A percentile compares a stretch with the other conserved stretches of the same genome.
These are phyloP conservation scores for Rhodosporidiobolus odoratus DNA, from an alignment of 768 basidiomycete genomes.

Conservation along the genomic window DNA sequence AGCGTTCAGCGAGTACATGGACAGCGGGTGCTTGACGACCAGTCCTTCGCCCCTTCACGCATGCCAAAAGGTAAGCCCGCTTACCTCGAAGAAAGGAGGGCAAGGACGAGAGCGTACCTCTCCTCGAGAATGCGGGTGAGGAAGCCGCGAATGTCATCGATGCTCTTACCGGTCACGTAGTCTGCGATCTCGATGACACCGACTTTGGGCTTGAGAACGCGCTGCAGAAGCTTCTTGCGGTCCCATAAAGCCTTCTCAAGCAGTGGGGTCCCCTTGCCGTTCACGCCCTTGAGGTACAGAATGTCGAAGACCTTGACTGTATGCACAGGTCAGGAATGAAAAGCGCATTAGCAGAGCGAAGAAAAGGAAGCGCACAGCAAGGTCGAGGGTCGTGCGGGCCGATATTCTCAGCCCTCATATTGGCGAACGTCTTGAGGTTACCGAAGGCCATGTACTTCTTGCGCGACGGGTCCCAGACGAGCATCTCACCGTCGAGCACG, in stretches of 20 bases:
- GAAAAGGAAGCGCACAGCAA: conserved; percentile 63
- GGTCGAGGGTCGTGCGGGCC: conserved; percentile 72
- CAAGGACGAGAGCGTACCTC: conserved; percentile 44
- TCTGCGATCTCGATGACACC: conserved; percentile 76
- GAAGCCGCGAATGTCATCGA: conserved; percentile 69
- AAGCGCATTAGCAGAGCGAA: background rate
- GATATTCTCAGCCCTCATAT: conserved; percentile 15
- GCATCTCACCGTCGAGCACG: conserved; percentile 95
- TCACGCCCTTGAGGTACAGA: conserved; percentile 67
- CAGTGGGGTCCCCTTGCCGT: conserved; percentile 55
- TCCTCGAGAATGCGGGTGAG: conserved; percentile 78
- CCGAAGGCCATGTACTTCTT: conserved; percentile 88
- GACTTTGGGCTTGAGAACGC: conserved; percentile 61
- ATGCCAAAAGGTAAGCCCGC: background rate
- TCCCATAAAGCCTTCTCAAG: conserved; percentile 65
- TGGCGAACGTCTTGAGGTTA: conserved; percentile 83
- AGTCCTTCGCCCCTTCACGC: conserved; percentile 75
- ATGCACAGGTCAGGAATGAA: background rate
- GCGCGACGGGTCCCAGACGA: conserved; percentile 91
- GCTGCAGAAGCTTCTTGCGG: conserved; percentile 70
- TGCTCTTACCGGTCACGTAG: conserved; percentile 68
- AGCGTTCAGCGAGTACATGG: conserved; percentile 77
- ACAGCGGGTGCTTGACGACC: conserved; percentile 77
- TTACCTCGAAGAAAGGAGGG: background rate
- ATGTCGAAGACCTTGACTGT: conserved; percentile 98